A percentile compares a stretch with the other conserved stretches of the same genome.
Conservation (phyloP, 306 rosid species). For the Neltuma alba region DNA sequence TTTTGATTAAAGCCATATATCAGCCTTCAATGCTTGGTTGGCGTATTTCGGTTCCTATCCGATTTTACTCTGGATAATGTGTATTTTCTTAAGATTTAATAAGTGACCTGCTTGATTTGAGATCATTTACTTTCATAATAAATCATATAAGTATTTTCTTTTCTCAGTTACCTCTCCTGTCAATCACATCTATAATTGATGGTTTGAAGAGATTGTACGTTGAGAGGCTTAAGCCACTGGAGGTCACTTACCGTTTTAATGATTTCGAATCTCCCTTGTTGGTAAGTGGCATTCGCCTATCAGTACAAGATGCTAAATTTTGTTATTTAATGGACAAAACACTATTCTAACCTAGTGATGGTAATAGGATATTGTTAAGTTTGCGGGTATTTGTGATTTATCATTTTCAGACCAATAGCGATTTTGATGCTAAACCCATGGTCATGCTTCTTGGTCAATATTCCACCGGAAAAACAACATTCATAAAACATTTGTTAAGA, state of each 20-base stretch:
- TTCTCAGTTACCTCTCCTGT: slow-evolving; percentile 60
- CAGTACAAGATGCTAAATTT: slow-evolving; percentile 7
- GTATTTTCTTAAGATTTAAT: neutral
- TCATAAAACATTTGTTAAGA: slow-evolving; percentile 81
- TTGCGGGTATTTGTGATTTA: slow-evolving; percentile 16
- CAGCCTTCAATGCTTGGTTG: neutral
- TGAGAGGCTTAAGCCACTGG: slow-evolving; percentile 88
- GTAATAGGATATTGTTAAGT: slow-evolving; percentile 25
- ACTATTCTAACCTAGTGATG: neutral
- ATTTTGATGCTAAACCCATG: slow-evolving; percentile 99
- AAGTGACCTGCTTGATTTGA: neutral
- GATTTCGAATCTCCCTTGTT: slow-evolving; percentile 78
- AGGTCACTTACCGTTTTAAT: slow-evolving; percentile 70
- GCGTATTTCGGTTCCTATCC: neutral
- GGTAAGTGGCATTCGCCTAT: slow-evolving; percentile 57
- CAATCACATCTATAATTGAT: slow-evolving; percentile 86
- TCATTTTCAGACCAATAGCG: slow-evolving; percentile 67
- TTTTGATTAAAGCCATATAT: neutral
- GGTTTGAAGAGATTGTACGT: slow-evolving; percentile 82
- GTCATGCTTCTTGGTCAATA: slow-evolving; percentile 97
- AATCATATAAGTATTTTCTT: slow-evolving; percentile 16
- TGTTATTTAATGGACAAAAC: slow-evolving; percentile 8
- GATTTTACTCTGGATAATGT: neutral
- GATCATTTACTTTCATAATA: neutral
- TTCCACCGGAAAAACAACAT: slow-evolving; percentile 97